Evolutionary conservation across 176 grass and related monocot species (phyloP).

Genomic region (Carex parvula): DNA sequence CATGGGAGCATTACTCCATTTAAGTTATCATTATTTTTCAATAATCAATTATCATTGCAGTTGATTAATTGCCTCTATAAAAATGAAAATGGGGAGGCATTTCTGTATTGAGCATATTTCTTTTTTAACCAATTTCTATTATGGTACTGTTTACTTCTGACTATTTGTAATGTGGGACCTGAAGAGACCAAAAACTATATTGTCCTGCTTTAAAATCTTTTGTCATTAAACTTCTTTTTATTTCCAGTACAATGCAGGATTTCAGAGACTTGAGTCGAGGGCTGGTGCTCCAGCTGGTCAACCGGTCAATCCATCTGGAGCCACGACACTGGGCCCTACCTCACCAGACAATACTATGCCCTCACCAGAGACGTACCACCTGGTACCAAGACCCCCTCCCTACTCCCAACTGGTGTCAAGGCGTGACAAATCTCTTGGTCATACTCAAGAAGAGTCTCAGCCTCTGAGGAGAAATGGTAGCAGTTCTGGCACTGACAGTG

Average conservation of each 20-base stretch:
- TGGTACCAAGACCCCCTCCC: conserved; percentile 64
- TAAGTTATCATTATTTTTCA: neutral
- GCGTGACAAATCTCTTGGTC: conserved; percentile 75
- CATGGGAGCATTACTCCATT: neutral
- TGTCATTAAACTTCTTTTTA: conserved; percentile 14
- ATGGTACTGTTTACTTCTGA: neutral
- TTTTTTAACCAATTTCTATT: neutral
- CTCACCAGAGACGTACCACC: conserved; percentile 50
- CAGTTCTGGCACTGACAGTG: conserved; percentile 48
- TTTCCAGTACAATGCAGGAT: conserved; percentile 60
- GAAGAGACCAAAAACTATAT: neutral
- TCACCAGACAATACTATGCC: conserved; percentile 41
- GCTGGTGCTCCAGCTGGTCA: conserved; percentile 44
- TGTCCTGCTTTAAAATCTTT: neutral
- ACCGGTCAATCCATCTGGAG: conserved; percentile 35
- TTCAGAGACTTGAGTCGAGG: conserved; percentile 76
- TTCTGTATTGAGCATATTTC: neutral
- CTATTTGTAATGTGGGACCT: neutral
- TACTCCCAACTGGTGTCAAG: conserved; percentile 83
- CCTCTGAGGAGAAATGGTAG: conserved; percentile 67
- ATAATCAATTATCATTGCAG: neutral
- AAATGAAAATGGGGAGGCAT: neutral
- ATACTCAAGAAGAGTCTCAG: conserved; percentile 60
- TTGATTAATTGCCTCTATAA: neutral
- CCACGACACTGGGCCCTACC: conserved; percentile 33